Percentiles rank a stretch among this genome's conserved stretches.
These are phyloP conservation scores for Sclerotinia nivalis DNA, from an alignment of 2,329 filamentous ascomycete genomes.

Conservation along the genomic window DNA sequence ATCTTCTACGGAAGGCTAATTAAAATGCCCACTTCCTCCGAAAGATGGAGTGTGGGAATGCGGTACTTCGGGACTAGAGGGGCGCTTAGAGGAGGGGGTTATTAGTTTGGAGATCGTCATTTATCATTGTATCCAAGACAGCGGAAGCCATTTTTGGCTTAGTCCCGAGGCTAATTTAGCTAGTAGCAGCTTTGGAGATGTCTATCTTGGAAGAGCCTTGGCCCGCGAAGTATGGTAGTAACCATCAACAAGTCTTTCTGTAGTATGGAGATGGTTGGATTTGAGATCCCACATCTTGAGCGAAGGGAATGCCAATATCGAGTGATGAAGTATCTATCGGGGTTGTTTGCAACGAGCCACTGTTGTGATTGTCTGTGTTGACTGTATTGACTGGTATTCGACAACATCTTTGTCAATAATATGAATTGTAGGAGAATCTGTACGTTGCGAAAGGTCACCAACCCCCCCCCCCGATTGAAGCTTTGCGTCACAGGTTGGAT, in stretches of 20 bases:
- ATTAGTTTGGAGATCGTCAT: neutral
- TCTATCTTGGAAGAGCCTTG: no score
- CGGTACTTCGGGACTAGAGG: neutral
- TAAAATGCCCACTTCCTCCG: neutral
- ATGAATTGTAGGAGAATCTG: neutral
- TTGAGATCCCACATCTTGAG: neutral
- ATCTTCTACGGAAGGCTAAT: neutral
- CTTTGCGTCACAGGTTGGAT: neutral
- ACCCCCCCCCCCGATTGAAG: no score
- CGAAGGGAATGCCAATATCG: neutral
- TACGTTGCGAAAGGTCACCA: neutral
- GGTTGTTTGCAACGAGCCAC: neutral
- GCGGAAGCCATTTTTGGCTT: neutral
- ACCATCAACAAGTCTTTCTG: no score
- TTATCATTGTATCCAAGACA: neutral
- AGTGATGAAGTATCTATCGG: neutral
- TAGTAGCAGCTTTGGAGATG: no score
- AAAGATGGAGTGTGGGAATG: neutral
- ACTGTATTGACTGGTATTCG: neutral
- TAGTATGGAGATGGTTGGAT: no score
- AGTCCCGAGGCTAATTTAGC: neutral
- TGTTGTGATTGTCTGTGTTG: neutral
- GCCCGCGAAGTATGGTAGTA: neutral
- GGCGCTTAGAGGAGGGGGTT: neutral
- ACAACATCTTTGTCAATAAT: neutral